Base-by-base conservation (phyloP, 2,329 filamentous ascomycete species). In the Botrytis hyacinthi region DNA sequence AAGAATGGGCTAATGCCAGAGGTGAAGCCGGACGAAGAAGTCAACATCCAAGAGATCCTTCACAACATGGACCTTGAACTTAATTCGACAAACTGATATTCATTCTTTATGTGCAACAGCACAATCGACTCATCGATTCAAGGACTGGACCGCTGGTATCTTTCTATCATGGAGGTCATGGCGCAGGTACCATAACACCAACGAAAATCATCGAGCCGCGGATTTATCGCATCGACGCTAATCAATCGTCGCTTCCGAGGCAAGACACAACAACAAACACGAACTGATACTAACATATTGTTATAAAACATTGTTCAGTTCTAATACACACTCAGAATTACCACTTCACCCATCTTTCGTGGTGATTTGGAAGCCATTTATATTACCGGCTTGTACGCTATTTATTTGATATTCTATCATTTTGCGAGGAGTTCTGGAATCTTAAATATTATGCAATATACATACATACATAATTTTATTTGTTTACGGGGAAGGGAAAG, bases 1-100 rank as follows among this genome's bases (percentile, higher is more conserved):
- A 85, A 26, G 86, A 88, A 78, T 88, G 86, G 85, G 77, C 86
- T 72, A 83, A 84, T 70, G 85, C 86, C 7, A 80, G 83, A 73
- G 83, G 85, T 73, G 84, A 86, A 78, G 83, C 83, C 76, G 82
- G 82, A 35, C 76, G 67, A 70, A 72, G 75, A 57, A 74, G 74
- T 73, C 83, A 82, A 63, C 85, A 85, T 67, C 80, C 82, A 16
- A 83, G 84, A 73, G 84, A 86, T 78, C 85, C 85, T 40, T 82
- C 80, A 71, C 84, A 84, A 72, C 82, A 83, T 63, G 79, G 79
- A 68, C 75, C 74, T 70, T 81, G 80, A 81, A 77, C 46, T 62
- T 71, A 16, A n/a, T 46, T 48, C 20, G 35, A 76, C 44, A 29
- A 44, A 61, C 29, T 57, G 48, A n/a, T 46, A 42, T 51, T 42